phyloP scores from a whole-genome alignment of 768 basidiomycete species.

The Pilatotrama ljubarskyi region DNA sequence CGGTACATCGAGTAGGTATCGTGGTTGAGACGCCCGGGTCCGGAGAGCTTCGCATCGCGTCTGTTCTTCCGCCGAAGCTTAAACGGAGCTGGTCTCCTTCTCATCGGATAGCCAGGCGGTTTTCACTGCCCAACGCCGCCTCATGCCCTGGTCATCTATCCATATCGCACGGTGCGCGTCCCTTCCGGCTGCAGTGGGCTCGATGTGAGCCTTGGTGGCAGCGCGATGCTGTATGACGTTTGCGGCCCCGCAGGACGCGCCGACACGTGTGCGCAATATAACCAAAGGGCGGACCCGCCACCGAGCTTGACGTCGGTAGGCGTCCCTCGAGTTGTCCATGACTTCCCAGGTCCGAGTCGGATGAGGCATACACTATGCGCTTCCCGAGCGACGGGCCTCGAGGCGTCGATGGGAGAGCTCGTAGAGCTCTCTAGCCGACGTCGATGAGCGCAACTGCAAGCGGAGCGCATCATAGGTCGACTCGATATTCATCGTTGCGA shows the following conservation, averaged over 20 bases:
- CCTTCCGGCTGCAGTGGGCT: neutral
- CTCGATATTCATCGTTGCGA: neutral
- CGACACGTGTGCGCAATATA: slow-evolving; percentile 13
- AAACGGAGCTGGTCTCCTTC: too few species aligned
- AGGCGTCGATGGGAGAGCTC: neutral
- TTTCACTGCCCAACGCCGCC: neutral
- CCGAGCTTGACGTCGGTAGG: slow-evolving; percentile 10
- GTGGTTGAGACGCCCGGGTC: neutral
- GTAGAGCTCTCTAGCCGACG: neutral
- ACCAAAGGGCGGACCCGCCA: slow-evolving; percentile 10
- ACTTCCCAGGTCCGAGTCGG: neutral
- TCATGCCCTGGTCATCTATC: slow-evolving; percentile 3
- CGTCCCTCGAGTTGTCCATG: neutral
- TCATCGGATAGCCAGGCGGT: too few species aligned
- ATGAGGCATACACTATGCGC: neutral
- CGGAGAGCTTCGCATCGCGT: too few species aligned
- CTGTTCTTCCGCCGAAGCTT: too few species aligned
- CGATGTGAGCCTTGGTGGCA: neutral
- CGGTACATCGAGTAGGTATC: neutral
- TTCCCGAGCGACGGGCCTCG: neutral
- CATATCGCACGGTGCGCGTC: neutral
- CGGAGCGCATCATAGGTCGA: neutral
- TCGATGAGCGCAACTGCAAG: neutral
- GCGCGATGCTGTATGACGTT: slow-evolving; percentile 1
- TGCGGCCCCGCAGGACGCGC: slow-evolving; percentile 2